A percentile compares a stretch with the other conserved stretches of the same genome.
These are phyloP conservation scores for Boletellus ananas DNA, from an alignment of 768 basidiomycete genomes.

Conservation along the genomic window DNA sequence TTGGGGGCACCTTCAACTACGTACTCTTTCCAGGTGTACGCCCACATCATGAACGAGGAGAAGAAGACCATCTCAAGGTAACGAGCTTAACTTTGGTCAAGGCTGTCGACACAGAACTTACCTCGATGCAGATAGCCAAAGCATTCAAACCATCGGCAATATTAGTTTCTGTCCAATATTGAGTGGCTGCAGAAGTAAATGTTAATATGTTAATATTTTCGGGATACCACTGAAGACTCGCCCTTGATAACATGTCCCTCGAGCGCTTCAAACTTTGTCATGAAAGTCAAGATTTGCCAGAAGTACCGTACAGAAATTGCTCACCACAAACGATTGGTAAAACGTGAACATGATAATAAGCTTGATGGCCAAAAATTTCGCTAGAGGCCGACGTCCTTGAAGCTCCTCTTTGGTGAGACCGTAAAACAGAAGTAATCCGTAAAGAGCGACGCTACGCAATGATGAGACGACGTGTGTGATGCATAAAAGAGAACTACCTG, in stretches of 20 bases:
- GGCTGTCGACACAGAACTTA: constrained; percentile 22
- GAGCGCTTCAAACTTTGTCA: constrained; percentile 56
- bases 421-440: constrained; percentile 83
- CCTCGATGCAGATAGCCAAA: constrained; percentile 80
- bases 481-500: constrained; percentile 41
- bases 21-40: constrained; percentile 74
- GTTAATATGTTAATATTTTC: not conserved
- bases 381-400: constrained; percentile 67
- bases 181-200: constrained; percentile 43
- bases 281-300: not conserved
- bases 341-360: constrained; percentile 85
- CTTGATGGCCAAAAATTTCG: constrained; percentile 87
- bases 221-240: constrained; percentile 19
- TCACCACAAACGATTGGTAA: constrained; percentile 76
- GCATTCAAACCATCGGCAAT: constrained; percentile 83
- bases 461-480: not conserved
- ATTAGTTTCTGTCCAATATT: constrained; percentile 82
- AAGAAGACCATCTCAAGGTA: constrained; percentile 76
- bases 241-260: constrained; percentile 68
- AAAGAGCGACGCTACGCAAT: constrained; percentile 65
- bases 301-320: constrained; percentile 18
- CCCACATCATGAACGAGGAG: constrained; percentile 75
- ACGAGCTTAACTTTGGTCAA: constrained; percentile 3
- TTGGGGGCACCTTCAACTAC: constrained; percentile 36
- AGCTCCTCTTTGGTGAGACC: constrained; percentile 78